phyloP scores from a whole-genome alignment of 371 early-diverging fungal species.

The Mycotypha africana region DNA sequence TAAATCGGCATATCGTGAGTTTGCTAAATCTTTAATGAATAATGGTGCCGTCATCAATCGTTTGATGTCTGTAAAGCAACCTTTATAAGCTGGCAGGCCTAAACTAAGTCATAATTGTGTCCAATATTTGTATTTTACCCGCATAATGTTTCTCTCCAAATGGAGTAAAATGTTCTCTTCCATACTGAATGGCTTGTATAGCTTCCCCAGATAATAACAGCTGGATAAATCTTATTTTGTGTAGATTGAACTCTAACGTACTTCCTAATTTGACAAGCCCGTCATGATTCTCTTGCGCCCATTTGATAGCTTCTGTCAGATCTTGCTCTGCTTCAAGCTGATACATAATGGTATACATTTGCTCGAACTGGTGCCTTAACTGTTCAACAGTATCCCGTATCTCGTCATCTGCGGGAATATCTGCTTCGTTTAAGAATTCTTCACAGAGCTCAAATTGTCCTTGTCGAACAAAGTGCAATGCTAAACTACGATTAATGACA shows the following conservation, averaged over 20 bases:
- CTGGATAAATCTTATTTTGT: constrained; percentile 72
- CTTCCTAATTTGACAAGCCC: constrained; percentile 56
- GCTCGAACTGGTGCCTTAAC: constrained; percentile 29
- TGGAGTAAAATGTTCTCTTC: constrained; percentile 60
- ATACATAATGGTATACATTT: constrained; percentile 31
- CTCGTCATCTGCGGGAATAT: constrained; percentile 23
- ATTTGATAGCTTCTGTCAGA: constrained; percentile 37
- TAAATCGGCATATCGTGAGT: constrained; percentile 69
- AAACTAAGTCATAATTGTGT: too few relatives aligned
- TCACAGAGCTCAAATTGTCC: constrained; percentile 78
- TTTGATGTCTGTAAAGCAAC: constrained; percentile 75
- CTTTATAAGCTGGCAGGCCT: too few relatives aligned
- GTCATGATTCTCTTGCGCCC: constrained; percentile 64
- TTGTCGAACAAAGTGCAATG: constrained; percentile 81
- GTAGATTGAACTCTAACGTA: constrained; percentile 81
- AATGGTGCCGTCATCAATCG: constrained; percentile 63
- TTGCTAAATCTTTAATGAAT: constrained; percentile 31
- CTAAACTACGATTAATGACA: constrained; percentile 56
- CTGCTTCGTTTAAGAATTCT: constrained; percentile 48
- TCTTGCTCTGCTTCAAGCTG: constrained; percentile 26
- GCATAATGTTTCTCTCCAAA: constrained; percentile 59
- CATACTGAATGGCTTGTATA: constrained; percentile 71
- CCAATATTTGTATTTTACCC: too few relatives aligned
- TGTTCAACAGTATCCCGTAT: constrained; percentile 25
- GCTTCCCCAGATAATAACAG: constrained; percentile 40